Base-by-base conservation (phyloP, 108 stramenopile genomes). In the Cyclostephanos tholiformis region DNA sequence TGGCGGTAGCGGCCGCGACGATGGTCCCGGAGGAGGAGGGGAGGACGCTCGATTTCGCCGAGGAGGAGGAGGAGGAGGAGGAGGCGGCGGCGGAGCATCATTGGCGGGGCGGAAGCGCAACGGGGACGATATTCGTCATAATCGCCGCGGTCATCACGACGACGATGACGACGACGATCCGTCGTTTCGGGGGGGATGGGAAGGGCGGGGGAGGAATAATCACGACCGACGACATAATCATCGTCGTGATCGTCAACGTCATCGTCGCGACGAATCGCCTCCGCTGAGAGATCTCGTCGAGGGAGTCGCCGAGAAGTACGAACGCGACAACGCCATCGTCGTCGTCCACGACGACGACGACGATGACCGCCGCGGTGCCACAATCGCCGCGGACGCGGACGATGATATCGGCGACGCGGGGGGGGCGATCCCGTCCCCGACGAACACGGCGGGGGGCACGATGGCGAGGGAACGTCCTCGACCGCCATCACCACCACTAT, bases 1-100 rank as follows among this genome's bases (percentile, higher is more conserved):
- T n/a, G n/a, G n/a, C n/a, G n/a, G n/a, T n/a, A n/a, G n/a, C n/a
- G n/a, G n/a, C n/a, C n/a, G n/a, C n/a, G n/a, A n/a, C n/a, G n/a
- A n/a, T n/a, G n/a, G n/a, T n/a, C n/a, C n/a, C n/a, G n/a, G n/a
- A n/a, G n/a, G n/a, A n/a, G n/a, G n/a, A n/a, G n/a, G n/a, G n/a
- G n/a, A n/a, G n/a, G n/a, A n/a, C n/a, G n/a, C n/a, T n/a, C n/a
- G n/a, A n/a, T n/a, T n/a, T n/a, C n/a, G n/a, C n/a, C n/a, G n/a
- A 23, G 53, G 52, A 19, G 68, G 41, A 20, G 13, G 23, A 16
- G 16, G 35, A 53, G 71, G 59, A 38, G 30, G 71, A 67, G 44
- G 65, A 73, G 84, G 84, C 53, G 79, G 68, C 29, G 20, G 74
- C 52, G 62, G 66, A 32, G 58, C 9, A 19, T n/a, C n/a, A n/a